Evolutionary conservation across 2,329 filamentous ascomycete genomes (phyloP).

Genomic region (Cordyceps tenuipes): DNA sequence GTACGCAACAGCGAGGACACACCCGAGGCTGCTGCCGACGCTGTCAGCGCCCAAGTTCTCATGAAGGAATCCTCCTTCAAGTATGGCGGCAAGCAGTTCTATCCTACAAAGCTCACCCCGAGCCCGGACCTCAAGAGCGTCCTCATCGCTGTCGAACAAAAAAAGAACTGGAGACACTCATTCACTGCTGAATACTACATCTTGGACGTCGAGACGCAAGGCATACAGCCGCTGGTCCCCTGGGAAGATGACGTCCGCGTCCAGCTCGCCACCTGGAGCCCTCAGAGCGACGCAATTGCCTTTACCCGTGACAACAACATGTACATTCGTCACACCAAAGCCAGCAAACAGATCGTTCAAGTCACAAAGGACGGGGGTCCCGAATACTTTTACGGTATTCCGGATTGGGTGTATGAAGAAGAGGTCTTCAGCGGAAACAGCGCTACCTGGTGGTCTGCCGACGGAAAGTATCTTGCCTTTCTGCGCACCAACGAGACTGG

Average conservation of each 20-base stretch:
- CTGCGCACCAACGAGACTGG: slow-evolving; percentile 86
- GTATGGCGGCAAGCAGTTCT: slow-evolving; percentile 46
- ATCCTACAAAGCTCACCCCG: slow-evolving; percentile 58
- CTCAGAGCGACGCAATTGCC: slow-evolving; percentile 75
- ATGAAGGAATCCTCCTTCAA: slow-evolving; percentile 63
- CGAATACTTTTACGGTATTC: slow-evolving; percentile 89
- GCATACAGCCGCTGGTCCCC: slow-evolving; percentile 68
- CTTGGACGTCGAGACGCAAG: slow-evolving; percentile 77
- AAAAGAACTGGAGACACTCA: slow-evolving; percentile 85
- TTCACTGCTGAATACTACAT: slow-evolving; percentile 84
- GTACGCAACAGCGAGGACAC: slow-evolving; percentile 45
- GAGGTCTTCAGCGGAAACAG: slow-evolving; percentile 60
- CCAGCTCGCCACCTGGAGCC: slow-evolving; percentile 86
- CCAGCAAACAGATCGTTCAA: slow-evolving; percentile 50
- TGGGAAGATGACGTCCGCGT: slow-evolving; percentile 54
- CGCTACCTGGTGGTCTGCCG: slow-evolving; percentile 91
- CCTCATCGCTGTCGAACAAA: slow-evolving; percentile 62
- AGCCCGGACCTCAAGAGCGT: slow-evolving; percentile 82
- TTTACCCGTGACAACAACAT: slow-evolving; percentile 89
- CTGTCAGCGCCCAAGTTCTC: slow-evolving; percentile 41
- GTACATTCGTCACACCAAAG: slow-evolving; percentile 58
- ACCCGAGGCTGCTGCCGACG: slow-evolving; percentile 22
- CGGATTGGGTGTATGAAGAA: slow-evolving; percentile 92
- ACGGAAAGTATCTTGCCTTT: slow-evolving; percentile 85
- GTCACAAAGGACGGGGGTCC: slow-evolving; percentile 82